These are phyloP conservation scores for Adansonia madagascariensis DNA, from an alignment of 441 rosid species.

Conservation along the genomic window DNA sequence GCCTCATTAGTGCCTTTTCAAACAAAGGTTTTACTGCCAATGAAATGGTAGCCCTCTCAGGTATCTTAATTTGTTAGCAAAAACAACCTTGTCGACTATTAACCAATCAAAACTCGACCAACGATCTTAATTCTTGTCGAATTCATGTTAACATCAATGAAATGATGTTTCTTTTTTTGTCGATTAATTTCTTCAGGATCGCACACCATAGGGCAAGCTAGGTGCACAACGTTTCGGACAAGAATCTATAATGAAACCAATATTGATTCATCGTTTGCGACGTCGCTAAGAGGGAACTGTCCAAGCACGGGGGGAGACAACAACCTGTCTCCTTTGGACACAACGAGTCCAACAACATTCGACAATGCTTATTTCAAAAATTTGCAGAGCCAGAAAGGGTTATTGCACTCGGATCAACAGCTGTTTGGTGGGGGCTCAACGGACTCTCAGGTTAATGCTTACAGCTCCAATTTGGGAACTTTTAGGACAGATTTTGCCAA, in stretches of 20 bases:
- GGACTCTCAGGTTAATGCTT: conserved; percentile 29
- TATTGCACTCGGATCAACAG: conserved; percentile 31
- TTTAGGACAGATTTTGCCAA: conserved; percentile 29
- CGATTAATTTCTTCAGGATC: conserved; percentile 30
- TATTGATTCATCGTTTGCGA: conserved; percentile 30
- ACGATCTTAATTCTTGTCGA: neutral
- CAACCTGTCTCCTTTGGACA: conserved; percentile 33
- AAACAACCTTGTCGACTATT: too few species aligned
- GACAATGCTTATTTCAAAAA: conserved; percentile 34
- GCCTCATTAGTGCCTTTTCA: conserved; percentile 39
- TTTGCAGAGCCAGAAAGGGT: conserved; percentile 27
- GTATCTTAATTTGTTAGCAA: conserved; percentile 11
- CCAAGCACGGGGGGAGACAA: conserved; percentile 29
- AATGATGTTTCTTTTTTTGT: neutral
- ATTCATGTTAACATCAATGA: neutral
- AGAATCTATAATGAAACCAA: conserved; percentile 34
- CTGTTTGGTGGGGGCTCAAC: conserved; percentile 37
- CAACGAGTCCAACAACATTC: conserved; percentile 23
- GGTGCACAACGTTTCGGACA: conserved; percentile 31
- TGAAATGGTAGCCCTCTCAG: conserved; percentile 48
- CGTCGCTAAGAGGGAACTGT: conserved; percentile 24
- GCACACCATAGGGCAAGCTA: conserved; percentile 40
- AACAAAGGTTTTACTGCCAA: conserved; percentile 42
- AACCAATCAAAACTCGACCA: too few species aligned
- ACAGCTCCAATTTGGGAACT: conserved; percentile 21